Conservation (phyloP, 768 basidiomycete species). For the Mycena amicta region DNA sequence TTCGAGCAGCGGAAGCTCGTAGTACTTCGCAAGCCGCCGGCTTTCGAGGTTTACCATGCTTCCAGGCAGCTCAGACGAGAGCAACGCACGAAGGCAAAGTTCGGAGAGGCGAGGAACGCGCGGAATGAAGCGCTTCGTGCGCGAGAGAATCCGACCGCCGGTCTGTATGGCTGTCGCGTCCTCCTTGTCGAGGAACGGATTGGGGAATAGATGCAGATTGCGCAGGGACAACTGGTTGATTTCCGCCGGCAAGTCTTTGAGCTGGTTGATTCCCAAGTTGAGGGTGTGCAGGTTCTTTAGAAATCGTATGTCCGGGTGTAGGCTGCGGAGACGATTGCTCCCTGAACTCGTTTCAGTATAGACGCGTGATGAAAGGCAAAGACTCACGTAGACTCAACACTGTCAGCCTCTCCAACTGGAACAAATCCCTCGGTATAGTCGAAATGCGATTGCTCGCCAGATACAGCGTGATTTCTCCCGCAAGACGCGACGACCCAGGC, state of each 20-base stretch:
- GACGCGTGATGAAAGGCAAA: conserved; percentile 2
- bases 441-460: conserved; percentile 58
- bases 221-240: conserved; percentile 55
- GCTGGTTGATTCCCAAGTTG: conserved; percentile 56
- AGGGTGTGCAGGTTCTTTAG: conserved; percentile 21
- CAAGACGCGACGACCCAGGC: conserved; percentile 35
- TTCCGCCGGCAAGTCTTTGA: conserved; percentile 64
- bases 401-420: conserved; percentile 57
- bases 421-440: conserved; percentile 58
- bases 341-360: neutral
- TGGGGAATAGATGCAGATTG: conserved; percentile 65
- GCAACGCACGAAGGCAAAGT: conserved; percentile 8
- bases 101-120: conserved; percentile 16
- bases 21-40: conserved; percentile 29
- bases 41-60: neutral
- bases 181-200: conserved; percentile 51
- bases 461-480: conserved; percentile 56
- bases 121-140: conserved; percentile 12
- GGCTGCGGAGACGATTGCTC: neutral
- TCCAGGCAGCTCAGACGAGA: conserved; percentile 3
- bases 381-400: conserved; percentile 66
- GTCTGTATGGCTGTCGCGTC: neutral
- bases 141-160: conserved; percentile 4
- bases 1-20: conserved; percentile 38
- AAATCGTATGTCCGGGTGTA: neutral